Percentiles rank a stretch among this genome's conserved stretches.
Evolutionary conservation across 2,329 filamentous ascomycete genomes (phyloP).

Genomic region (Pseudonectria buxi): DNA sequence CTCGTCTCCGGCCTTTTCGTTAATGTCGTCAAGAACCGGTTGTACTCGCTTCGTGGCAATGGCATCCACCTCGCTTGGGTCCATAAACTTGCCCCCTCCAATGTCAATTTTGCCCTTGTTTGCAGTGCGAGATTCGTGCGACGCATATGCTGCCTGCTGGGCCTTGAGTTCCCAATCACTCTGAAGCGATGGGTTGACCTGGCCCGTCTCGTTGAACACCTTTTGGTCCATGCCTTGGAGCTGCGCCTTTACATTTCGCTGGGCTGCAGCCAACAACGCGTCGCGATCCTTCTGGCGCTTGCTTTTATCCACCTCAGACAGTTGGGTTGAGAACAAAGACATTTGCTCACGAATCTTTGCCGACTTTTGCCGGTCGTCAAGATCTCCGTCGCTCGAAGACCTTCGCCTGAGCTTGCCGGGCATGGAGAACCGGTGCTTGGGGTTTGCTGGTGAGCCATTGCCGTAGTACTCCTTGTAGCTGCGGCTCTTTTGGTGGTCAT

Average conservation of each 20-base stretch:
- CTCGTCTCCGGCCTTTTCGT: constrained; percentile 67
- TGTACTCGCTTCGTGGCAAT: constrained; percentile 73
- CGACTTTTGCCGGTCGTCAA: constrained; percentile 62
- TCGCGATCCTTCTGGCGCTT: constrained; percentile 72
- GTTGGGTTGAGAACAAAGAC: constrained; percentile 63
- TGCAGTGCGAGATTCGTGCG: constrained; percentile 53
- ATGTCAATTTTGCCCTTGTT: constrained; percentile 57
- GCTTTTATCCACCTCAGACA: constrained; percentile 63
- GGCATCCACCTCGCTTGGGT: constrained; percentile 68
- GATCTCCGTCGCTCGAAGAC: constrained; percentile 59
- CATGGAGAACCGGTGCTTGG: constrained; percentile 40
- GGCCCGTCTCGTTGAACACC: constrained; percentile 69
- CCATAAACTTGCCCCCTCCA: constrained; percentile 74
- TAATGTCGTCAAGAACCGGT: constrained; percentile 79
- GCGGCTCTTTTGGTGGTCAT: constrained; percentile 56
- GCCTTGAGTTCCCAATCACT: constrained; percentile 77
- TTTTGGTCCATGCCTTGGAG: constrained; percentile 77
- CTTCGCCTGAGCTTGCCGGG: constrained; percentile 54
- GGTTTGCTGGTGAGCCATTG: constrained; percentile 26
- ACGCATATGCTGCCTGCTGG: constrained; percentile 58
- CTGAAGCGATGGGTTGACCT: constrained; percentile 59
- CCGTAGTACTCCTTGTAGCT: constrained; percentile 75
- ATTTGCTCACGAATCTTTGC: constrained; percentile 71
- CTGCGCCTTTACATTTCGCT: constrained; percentile 75
- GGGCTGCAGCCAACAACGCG: constrained; percentile 67